Evolutionary conservation across 2,329 filamentous ascomycete genomes (phyloP).

Genomic region (Myriangium duriaei): DNA sequence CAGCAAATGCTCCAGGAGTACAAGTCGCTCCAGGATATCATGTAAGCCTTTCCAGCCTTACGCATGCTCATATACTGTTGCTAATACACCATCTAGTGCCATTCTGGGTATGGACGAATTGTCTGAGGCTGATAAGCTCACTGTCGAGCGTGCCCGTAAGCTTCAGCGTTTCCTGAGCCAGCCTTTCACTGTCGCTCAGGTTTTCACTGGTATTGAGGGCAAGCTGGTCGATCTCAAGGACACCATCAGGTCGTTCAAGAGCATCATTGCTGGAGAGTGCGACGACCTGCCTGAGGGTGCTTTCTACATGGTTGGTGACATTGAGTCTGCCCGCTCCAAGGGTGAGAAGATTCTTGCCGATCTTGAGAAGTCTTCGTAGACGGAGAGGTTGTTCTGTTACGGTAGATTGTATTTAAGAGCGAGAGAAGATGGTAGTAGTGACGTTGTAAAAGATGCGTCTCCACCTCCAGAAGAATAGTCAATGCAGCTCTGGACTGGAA

Average conservation of each 20-base stretch:
- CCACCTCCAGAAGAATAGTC: constrained; percentile 6
- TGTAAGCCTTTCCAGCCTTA: constrained; percentile 9
- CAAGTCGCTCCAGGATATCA: constrained; percentile 99
- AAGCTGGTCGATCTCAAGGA: constrained; percentile 96
- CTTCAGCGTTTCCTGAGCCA: constrained; percentile 99
- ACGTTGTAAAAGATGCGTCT: constrained; percentile 1
- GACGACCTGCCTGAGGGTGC: constrained; percentile 87
- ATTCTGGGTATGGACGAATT: constrained; percentile 99
- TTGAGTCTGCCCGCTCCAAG: constrained; percentile 85
- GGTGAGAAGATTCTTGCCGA: constrained; percentile 99
- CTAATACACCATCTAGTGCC: constrained; percentile 50
- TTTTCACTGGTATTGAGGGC: constrained; percentile 93
- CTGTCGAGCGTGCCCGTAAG: constrained; percentile 99
- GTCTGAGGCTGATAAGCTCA: constrained; percentile 98
- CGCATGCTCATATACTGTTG: not conserved
- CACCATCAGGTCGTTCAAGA: constrained; percentile 95
- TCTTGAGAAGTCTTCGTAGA: constrained; percentile 43
- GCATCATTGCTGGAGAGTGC: constrained; percentile 87
- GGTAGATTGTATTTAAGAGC: constrained; percentile 8
- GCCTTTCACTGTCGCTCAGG: constrained; percentile 83
- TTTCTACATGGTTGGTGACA: constrained; percentile 98
- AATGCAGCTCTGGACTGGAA: constrained; percentile 6
- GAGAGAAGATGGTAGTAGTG: not conserved
- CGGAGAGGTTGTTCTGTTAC: too few relatives aligned
- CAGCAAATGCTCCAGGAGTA: constrained; percentile 99